Base-by-base conservation (phyloP, 2,329 filamentous ascomycete species). In the Camillea tinctor region DNA sequence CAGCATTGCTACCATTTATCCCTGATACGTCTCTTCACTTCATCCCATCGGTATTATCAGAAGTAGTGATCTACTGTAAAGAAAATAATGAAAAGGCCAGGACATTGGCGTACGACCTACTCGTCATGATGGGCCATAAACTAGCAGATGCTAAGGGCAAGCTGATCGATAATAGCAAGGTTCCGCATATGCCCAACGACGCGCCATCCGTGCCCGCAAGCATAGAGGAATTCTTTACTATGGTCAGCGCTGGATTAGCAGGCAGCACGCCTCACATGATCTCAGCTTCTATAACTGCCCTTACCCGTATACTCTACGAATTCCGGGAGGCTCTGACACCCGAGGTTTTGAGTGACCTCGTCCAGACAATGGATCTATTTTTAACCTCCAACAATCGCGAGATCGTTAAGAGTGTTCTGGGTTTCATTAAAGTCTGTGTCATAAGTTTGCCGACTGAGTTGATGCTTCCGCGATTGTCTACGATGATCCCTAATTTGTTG, bases 241-340 rank as follows among this genome's bases (percentile, higher is more conserved):
- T 99, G 95, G 91, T 98, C 26, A 96, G 92, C 66, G 95, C 95
- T 54, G 95, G 95, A 77, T 84, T 99, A 56, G 95, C 94, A 1
- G 94, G 93, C 59, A 90, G 89, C 69, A 94, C 93, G 11, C 93
- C 95, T 30, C 94, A 98, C 79, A 97, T 98, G 93, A 93, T 98
- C 64, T 96, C 92, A 6, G 95, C 95, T 0, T 93, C 92, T n/a
- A 93, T 99, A 73, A 98, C 93, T 0, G 94, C 95, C 15, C 84
- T 99, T 44, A 95, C 93, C 15, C 87, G 95, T n/a, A 88, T 97
- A 23, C 84, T 99, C 26, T 98, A 93, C 76, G 91, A 97, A 72
- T 99, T 96, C 80, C 89, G 92, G 66, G 81, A 84, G 26, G 77
- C 84, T 23, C 80, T 98, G 26, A 86, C 84, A 59, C 78, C 84